Conservation (phyloP, 257 asterid species). For the Fraxinus quadrangulata region DNA sequence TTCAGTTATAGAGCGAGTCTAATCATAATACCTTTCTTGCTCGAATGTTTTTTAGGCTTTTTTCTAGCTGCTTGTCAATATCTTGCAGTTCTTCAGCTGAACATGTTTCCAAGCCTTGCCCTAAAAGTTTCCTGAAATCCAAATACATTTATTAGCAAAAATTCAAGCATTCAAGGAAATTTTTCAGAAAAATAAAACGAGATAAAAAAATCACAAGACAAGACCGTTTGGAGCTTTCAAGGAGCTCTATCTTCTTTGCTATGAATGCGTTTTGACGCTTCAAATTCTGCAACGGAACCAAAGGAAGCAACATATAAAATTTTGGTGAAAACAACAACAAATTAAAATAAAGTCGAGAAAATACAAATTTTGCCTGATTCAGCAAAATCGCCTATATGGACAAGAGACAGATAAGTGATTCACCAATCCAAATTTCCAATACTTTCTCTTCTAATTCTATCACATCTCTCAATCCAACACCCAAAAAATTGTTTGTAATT, state of each 20-base stretch:
- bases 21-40: conserved; percentile 21
- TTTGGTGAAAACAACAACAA: not conserved
- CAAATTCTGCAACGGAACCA: conserved; percentile 1
- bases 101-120: conserved; percentile 22
- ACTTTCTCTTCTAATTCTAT: too few species aligned
- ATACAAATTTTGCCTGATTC: too few species aligned
- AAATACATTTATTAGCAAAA: not conserved
- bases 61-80: conserved; percentile 16
- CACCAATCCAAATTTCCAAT: too few species aligned
- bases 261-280: conserved; percentile 15
- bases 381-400: not conserved
- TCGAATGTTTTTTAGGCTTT: conserved; percentile 22
- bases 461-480: too few species aligned
- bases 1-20: not conserved
- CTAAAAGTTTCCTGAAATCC: conserved; percentile 21
- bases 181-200: too few species aligned
- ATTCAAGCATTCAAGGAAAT: not conserved
- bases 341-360: too few species aligned
- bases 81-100: conserved; percentile 22
- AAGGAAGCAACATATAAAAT: not conserved
- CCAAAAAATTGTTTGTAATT: too few species aligned
- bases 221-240: conserved; percentile 28
- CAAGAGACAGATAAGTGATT: too few species aligned
- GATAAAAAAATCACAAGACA: not conserved
- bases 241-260: conserved; percentile 27